phyloP scores from a whole-genome alignment of 1,284 basidiomycete species.

The Leccinum solheimii region DNA sequence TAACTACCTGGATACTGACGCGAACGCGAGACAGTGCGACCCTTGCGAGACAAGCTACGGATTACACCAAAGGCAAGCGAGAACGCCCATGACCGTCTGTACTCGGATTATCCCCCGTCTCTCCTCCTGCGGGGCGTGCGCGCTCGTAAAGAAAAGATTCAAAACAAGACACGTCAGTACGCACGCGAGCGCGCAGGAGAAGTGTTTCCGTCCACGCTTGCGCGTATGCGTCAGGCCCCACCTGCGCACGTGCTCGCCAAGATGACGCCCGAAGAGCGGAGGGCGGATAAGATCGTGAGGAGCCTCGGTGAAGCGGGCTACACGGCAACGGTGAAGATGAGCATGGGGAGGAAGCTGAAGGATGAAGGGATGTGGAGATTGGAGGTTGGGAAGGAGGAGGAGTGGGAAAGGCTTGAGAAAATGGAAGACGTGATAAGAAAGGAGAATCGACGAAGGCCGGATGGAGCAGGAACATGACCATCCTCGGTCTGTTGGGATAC shows the following conservation, averaged over 20 bases:
- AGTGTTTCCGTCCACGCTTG: slow-evolving; percentile 46
- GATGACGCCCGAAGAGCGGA: slow-evolving; percentile 50
- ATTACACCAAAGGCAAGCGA: slow-evolving; percentile 36
- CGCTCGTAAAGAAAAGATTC: slow-evolving; percentile 58
- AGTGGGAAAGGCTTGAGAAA: slow-evolving; percentile 38
- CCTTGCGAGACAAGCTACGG: slow-evolving; percentile 23
- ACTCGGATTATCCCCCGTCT: slow-evolving; percentile 45
- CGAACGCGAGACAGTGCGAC: slow-evolving; percentile 22
- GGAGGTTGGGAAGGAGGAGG: slow-evolving; percentile 44
- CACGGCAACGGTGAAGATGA: slow-evolving; percentile 41
- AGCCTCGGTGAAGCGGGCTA: slow-evolving; percentile 64
- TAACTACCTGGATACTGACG: slow-evolving; percentile 9
- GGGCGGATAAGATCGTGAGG: slow-evolving; percentile 50
- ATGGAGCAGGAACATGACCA: no score
- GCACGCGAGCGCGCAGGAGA: slow-evolving; percentile 63
- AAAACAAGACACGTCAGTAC: slow-evolving; percentile 60
- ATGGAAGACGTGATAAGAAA: slow-evolving; percentile 39
- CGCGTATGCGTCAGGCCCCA: slow-evolving; percentile 51
- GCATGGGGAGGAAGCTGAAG: slow-evolving; percentile 50
- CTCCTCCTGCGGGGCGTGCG: slow-evolving; percentile 50
- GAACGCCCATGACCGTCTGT: slow-evolving; percentile 43
- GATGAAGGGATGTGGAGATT: slow-evolving; percentile 45
- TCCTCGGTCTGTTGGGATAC: no score
- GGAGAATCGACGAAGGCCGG: slow-evolving; percentile 38
- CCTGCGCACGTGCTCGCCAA: slow-evolving; percentile 57